Evolutionary conservation across 148 eudicot genomes (phyloP).

Genomic region (Rhododendron ovatum): DNA sequence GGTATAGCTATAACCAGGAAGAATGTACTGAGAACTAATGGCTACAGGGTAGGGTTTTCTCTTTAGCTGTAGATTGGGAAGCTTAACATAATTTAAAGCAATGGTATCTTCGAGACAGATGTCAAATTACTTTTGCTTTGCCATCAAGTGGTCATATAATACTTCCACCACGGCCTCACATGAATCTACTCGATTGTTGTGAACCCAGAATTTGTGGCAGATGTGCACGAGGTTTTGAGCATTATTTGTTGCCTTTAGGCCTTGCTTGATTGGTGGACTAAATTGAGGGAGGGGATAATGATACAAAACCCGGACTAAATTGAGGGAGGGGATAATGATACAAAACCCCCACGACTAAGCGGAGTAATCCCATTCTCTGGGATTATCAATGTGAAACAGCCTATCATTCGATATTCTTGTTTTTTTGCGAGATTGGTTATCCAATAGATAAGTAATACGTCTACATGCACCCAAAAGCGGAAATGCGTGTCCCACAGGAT

Average conservation of each 20-base stretch:
- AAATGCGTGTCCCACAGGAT: too few species aligned
- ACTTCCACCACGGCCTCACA: slow-evolving; percentile 57
- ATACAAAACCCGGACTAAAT: too few species aligned
- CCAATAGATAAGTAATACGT: too few species aligned
- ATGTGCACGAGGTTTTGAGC: not conserved
- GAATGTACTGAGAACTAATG: not conserved
- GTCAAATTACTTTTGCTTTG: not conserved
- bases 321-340: too few species aligned
- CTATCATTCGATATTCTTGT: too few species aligned
- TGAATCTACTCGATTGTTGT: slow-evolving; percentile 75
- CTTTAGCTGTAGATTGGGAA: not conserved
- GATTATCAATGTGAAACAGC: too few species aligned
- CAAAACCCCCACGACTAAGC: too few species aligned
- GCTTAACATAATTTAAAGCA: not conserved
- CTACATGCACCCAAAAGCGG: too few species aligned
- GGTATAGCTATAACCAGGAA: not conserved
- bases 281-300: too few species aligned
- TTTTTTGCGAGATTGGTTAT: too few species aligned
- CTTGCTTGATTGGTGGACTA: not conserved
- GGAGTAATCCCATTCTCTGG: too few species aligned
- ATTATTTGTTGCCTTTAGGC: not conserved
- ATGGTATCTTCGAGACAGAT: not conserved
- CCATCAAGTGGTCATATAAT: slow-evolving; percentile 48
- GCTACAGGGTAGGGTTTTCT: not conserved
- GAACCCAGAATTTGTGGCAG: not conserved